Evolutionary conservation across 805 yeast genomes (phyloP).

Genomic region (Candida takata): DNA sequence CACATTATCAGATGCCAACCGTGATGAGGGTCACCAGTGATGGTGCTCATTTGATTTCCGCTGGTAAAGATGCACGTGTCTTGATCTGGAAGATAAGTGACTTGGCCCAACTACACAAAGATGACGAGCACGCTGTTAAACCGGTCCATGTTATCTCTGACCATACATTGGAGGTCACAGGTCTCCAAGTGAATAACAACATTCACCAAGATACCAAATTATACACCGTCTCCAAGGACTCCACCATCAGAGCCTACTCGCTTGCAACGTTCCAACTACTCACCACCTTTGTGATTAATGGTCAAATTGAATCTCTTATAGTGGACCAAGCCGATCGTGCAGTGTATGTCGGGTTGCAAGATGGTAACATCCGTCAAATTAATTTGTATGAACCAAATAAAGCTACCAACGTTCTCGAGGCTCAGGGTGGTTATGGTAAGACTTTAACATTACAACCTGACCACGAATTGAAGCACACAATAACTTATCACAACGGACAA

Average conservation of each 20-base stretch:
- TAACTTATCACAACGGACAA: constrained; percentile 41
- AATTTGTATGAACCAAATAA: constrained; percentile 37
- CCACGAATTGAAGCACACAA: constrained; percentile 39
- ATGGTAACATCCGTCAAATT: constrained; percentile 55
- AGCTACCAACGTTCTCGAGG: constrained; percentile 22
- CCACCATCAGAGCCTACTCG: constrained; percentile 68
- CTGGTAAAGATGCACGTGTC: constrained; percentile 77
- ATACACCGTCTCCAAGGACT: constrained; percentile 65
- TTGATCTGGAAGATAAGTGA: constrained; percentile 68
- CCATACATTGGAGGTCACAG: constrained; percentile 43
- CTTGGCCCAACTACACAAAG: constrained; percentile 35
- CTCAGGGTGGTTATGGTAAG: constrained; percentile 25
- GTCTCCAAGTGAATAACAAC: constrained; percentile 42
- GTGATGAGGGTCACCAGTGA: constrained; percentile 53
- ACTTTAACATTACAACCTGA: constrained; percentile 36
- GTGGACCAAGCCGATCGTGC: constrained; percentile 77
- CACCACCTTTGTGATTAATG: constrained; percentile 65
- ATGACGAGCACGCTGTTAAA: constrained; percentile 33
- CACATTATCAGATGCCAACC: constrained; percentile 76
- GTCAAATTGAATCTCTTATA: constrained; percentile 48
- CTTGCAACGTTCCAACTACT: constrained; percentile 36
- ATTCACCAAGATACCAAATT: constrained; percentile 51
- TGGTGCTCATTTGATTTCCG: constrained; percentile 60
- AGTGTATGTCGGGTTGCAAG: constrained; percentile 58
- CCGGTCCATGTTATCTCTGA: constrained; percentile 57